Evolutionary conservation across 306 rosid genomes (phyloP), one percentile per base, ranked within the genome.

Genomic region (Fragaria ananassa): DNA sequence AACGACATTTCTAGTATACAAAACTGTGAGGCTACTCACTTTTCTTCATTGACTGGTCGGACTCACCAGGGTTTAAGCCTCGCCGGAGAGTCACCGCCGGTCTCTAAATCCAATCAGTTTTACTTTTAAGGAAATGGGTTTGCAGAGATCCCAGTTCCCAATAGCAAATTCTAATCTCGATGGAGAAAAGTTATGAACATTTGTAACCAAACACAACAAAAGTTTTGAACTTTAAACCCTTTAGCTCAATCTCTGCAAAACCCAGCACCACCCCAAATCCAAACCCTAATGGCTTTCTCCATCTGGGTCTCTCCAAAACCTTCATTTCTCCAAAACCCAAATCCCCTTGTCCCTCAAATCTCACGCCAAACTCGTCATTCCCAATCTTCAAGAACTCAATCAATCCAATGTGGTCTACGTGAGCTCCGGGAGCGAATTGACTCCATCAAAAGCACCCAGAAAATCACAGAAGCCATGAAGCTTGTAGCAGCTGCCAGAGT

Each of bases 391-490:
- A 25, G 19, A 27, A 14, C 51, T 5, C 8, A 64, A 12, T 41
- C 78, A 18, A 73, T 88, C 81, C 85, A 60, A 1, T 86, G 86
- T 68, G 85, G 91, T 25, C 64, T 86, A 35, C 89, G 92, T 9
- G 89, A 89, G 14, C 74, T 89, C 60, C 92, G 92, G 14, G 61
- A 76, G 6, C 85, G 97, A 86, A 87, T 87, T n/a, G 72, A 76
- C 11, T 27, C 90, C 5, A 76, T 90, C 14, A 84, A 85, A 66
- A 89, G 64, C 78, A 89, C 86, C 12, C 92, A 83, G 39, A 93
- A 89, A 78, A 86, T 93, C 84, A 89, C 94, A 18, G 92, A 90
- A 71, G 91, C 93, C 34, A 90, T 93, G 96, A 93, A 83, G 78
- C 91, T 93, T 0, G 93, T 93, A 6, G 78, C 97, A n/a, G 94